Evolutionary conservation across 2,329 filamentous ascomycete species (phyloP).

Genomic region (Aspergillus sp.): DNA sequence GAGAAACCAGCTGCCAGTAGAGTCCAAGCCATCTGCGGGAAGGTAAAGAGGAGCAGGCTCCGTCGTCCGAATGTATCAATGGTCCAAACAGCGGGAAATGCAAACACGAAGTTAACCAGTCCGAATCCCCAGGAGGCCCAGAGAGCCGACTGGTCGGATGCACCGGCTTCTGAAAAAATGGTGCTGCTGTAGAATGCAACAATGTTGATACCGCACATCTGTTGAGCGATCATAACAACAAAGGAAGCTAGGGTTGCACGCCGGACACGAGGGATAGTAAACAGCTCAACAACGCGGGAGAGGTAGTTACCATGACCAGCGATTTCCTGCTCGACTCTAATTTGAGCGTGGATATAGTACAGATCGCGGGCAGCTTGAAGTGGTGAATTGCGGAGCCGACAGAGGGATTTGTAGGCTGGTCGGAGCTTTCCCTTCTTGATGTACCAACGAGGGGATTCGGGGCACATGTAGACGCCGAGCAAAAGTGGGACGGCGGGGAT

Average conservation of each 20-base stretch:
- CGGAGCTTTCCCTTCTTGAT: slow-evolving; percentile 65
- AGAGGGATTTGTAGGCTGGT: slow-evolving; percentile 61
- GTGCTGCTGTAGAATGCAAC: slow-evolving; percentile 74
- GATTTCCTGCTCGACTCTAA: slow-evolving; percentile 47
- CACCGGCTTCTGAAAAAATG: slow-evolving; percentile 55
- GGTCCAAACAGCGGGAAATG: slow-evolving; percentile 64
- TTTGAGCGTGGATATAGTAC: slow-evolving; percentile 59
- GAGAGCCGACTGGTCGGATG: slow-evolving; percentile 55
- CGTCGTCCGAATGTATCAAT: slow-evolving; percentile 68
- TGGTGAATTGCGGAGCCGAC: slow-evolving; percentile 57
- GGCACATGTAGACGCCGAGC: slow-evolving; percentile 59
- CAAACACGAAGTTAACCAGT: slow-evolving; percentile 64
- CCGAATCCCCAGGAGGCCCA: slow-evolving; percentile 66
- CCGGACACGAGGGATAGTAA: slow-evolving; percentile 50
- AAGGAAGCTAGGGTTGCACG: slow-evolving; percentile 73
- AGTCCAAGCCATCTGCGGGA: slow-evolving; percentile 67
- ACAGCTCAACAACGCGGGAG: slow-evolving; percentile 57
- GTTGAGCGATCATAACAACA: slow-evolving; percentile 76
- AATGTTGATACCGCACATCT: slow-evolving; percentile 72
- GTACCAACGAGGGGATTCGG: slow-evolving; percentile 66
- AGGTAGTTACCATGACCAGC: slow-evolving; percentile 55
- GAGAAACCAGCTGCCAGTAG: slow-evolving; percentile 63
- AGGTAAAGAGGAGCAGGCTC: slow-evolving; percentile 63
- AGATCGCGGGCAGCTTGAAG: slow-evolving; percentile 63
- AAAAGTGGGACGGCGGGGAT: slow-evolving; percentile 64